A percentile compares a stretch with the other conserved stretches of the same genome.
Evolutionary conservation across 352 stramenopile genomes (phyloP).

Genomic region (Blastocystis sp.): DNA sequence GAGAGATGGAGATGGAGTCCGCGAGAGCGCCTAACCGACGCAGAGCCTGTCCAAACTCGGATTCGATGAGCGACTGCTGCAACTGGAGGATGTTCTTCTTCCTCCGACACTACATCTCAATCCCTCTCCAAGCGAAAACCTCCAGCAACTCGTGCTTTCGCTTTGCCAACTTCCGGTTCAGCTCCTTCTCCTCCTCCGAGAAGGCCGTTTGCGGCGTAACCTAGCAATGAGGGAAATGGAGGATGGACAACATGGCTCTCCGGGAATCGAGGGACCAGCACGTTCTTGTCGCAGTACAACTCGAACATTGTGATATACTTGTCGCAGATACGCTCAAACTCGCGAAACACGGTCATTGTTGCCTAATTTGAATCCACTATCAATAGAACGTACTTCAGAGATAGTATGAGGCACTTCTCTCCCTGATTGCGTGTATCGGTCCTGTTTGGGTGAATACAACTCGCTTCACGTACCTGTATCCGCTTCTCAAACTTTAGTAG

Average conservation of each 20-base stretch:
- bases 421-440: conserved; percentile 28
- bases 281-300: conserved; percentile 54
- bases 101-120: conserved; percentile 22
- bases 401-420: not conserved
- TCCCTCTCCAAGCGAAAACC: not conserved
- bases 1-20: not conserved
- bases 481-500: conserved; percentile 56
- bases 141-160: conserved; percentile 57
- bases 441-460: not conserved
- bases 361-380: conserved; percentile 1
- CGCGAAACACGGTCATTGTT: conserved; percentile 43
- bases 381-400: not conserved
- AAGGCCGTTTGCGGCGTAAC: not conserved
- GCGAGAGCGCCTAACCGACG: conserved; percentile 10
- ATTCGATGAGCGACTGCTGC: conserved; percentile 33
- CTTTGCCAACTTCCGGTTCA: conserved; percentile 41
- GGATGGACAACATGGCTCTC: not conserved
- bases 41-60: conserved; percentile 32
- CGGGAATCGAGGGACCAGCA: not conserved
- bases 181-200: conserved; percentile 50
- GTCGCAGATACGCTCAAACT: conserved; percentile 52
- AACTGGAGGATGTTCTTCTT: conserved; percentile 67
- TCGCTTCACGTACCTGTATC: conserved; percentile 7
- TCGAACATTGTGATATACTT: conserved; percentile 67
- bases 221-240: not conserved